Percentiles rank a stretch among this genome's conserved stretches.
Conservation (phyloP, 805 yeast genomes). For the Ogataea neopini region DNA sequence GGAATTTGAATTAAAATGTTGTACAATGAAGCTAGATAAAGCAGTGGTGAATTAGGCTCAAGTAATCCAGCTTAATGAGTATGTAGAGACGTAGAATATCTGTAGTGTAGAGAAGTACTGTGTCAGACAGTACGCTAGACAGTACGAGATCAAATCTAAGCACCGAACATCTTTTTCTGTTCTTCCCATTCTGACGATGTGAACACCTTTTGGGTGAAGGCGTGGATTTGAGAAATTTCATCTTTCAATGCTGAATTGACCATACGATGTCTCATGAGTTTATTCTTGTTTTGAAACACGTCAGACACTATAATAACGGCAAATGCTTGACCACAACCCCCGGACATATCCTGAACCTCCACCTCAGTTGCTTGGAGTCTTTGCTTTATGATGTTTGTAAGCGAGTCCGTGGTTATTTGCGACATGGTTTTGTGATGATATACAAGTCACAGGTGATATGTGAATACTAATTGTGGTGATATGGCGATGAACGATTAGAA, state of each 20-base stretch:
- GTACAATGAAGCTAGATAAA: not conserved
- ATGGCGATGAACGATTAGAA: too few species aligned
- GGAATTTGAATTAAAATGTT: not conserved
- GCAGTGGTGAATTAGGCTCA: not conserved
- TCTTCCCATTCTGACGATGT: slow-evolving; percentile 86
- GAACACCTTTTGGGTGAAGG: slow-evolving; percentile 90
- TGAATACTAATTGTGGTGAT: too few species aligned
- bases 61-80: not conserved
- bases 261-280: slow-evolving; percentile 79
- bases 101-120: too few species aligned
- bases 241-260: slow-evolving; percentile 79
- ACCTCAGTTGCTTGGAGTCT: slow-evolving; percentile 64
- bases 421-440: slow-evolving; percentile 12
- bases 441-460: too few species aligned
- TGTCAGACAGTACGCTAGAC: too few species aligned
- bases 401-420: slow-evolving; percentile 35
- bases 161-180: slow-evolving; percentile 33
- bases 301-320: slow-evolving; percentile 83
- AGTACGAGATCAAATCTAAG: not conserved
- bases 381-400: slow-evolving; percentile 52
- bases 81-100: not conserved
- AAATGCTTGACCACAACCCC: slow-evolving; percentile 98
- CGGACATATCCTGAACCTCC: slow-evolving; percentile 75
- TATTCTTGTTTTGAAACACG: slow-evolving; percentile 76
- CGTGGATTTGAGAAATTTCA: slow-evolving; percentile 88